Evolutionary conservation across 2,329 filamentous ascomycete genomes (phyloP).

Genomic region (Aspergillus eucalypticola): DNA sequence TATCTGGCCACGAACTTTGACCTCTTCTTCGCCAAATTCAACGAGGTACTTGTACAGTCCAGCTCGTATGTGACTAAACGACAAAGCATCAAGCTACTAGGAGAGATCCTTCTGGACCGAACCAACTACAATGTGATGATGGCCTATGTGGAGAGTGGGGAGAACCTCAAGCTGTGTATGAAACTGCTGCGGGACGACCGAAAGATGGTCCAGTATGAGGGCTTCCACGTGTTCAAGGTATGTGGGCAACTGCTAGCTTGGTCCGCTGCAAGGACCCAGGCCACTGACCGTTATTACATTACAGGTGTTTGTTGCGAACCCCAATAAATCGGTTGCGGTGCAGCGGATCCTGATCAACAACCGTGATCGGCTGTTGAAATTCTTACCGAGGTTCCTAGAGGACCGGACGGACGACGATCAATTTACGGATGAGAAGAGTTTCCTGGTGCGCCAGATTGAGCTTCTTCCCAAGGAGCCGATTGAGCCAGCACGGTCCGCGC

Average conservation of each 20-base stretch:
- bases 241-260: constrained; percentile 8
- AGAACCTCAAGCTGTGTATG: constrained; percentile 98
- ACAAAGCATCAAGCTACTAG: constrained; percentile 95
- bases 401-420: constrained; percentile 97
- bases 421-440: constrained; percentile 97
- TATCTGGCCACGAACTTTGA: constrained; percentile 91
- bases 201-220: constrained; percentile 99
- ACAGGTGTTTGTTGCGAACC: constrained; percentile 93
- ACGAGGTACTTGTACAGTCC: constrained; percentile 81
- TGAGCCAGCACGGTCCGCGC: constrained; percentile 34
- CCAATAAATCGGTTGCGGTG: constrained; percentile 94
- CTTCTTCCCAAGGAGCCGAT: constrained; percentile 45
- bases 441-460: constrained; percentile 90
- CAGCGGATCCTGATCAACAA: constrained; percentile 97
- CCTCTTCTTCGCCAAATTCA: constrained; percentile 89
- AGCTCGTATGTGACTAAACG: constrained; percentile 97
- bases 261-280: not conserved
- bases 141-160: constrained; percentile 88
- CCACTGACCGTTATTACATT: constrained; percentile 24
- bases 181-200: constrained; percentile 91
- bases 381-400: constrained; percentile 87
- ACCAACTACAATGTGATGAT: constrained; percentile 99
- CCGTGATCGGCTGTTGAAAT: constrained; percentile 82
- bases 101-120: constrained; percentile 89
- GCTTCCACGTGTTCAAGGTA: constrained; percentile 97